Evolutionary conservation across 257 asterid species (phyloP).

Genomic region (Gentiana macrophylla): DNA sequence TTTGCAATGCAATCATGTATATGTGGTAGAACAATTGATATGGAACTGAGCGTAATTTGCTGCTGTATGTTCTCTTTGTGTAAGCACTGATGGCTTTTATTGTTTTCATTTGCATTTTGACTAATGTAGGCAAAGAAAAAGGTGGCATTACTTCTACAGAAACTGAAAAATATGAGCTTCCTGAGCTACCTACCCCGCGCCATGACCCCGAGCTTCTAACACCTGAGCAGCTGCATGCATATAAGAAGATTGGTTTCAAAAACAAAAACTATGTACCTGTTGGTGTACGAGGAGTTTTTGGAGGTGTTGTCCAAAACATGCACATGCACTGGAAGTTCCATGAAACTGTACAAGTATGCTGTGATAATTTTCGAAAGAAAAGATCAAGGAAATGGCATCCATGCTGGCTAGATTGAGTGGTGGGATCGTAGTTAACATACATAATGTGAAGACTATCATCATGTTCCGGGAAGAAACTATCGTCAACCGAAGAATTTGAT

Average conservation of each 20-base stretch:
- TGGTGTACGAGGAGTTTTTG: slow-evolving; percentile 98
- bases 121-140: slow-evolving; percentile 90
- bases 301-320: slow-evolving; percentile 98
- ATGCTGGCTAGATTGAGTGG: slow-evolving; percentile 95
- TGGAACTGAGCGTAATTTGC: too few species aligned
- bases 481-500: slow-evolving; percentile 94
- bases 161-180: slow-evolving; percentile 93
- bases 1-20: background rate
- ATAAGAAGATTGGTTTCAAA: slow-evolving; percentile 81
- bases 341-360: slow-evolving; percentile 93
- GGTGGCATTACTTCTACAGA: slow-evolving; percentile 89
- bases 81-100: background rate
- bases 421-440: slow-evolving; percentile 77
- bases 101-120: slow-evolving; percentile 12
- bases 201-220: slow-evolving; percentile 96
- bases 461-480: slow-evolving; percentile 95
- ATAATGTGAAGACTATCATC: slow-evolving; percentile 77
- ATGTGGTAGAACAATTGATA: too few species aligned
- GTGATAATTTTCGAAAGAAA: slow-evolving; percentile 94
- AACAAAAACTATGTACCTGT: slow-evolving; percentile 91
- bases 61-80: too few species aligned
- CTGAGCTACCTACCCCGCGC: slow-evolving; percentile 87
- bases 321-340: slow-evolving; percentile 99
- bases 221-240: slow-evolving; percentile 83
- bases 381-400: slow-evolving; percentile 85